Base-by-base conservation (phyloP, 352 stramenopile genomes). In the Phytophthora capsici region DNA sequence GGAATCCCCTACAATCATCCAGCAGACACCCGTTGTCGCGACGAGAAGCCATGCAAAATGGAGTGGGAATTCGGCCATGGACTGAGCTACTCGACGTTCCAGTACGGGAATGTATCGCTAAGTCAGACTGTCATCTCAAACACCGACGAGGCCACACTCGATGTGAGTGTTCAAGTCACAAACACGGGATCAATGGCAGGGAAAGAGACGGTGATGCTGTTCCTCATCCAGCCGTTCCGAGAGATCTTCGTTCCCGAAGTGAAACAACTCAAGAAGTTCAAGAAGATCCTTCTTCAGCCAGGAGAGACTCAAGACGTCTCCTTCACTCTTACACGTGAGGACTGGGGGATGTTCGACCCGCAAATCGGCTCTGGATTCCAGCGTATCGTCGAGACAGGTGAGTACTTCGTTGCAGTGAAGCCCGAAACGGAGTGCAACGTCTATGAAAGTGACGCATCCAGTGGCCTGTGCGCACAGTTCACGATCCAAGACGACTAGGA, bases 251-350 rank as follows among this genome's bases (percentile, higher is more conserved):
- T 93, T 16, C 85, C 88, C 1, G 87, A 94, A 57, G 78, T 75
- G 41, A 96, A 94, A 59, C 78, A 88, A 40, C 74, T 96, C 7
- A 90, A 91, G 56, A 86, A 84, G 47, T 96, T 95, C 53, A 67
- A 63, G 23, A 96, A 96, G 67, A 77, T 96, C 44, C 46, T 78
- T 4, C 53, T 95, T 26, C 25, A 72, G 34, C 69, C 84, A 4
- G 75, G 80, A 32, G 62, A 86, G 48, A 68, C 73, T 1, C 48
- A 67, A 52, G 40, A 55, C 20, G 70, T 87, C 1, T 70, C 57
- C 14, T 86, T 88, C 30, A 69, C 58, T 8, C 69, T 91, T 19
- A 82, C 71, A 16, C 50, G 25, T 14, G 58, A 73, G 26, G 82
- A 93, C 61, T 90, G 79, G 82, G 76, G 80, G 3, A 69, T 91